Evolutionary conservation across 2,329 filamentous ascomycete genomes (phyloP).

Genomic region (Chaetomiaceae sp.): DNA sequence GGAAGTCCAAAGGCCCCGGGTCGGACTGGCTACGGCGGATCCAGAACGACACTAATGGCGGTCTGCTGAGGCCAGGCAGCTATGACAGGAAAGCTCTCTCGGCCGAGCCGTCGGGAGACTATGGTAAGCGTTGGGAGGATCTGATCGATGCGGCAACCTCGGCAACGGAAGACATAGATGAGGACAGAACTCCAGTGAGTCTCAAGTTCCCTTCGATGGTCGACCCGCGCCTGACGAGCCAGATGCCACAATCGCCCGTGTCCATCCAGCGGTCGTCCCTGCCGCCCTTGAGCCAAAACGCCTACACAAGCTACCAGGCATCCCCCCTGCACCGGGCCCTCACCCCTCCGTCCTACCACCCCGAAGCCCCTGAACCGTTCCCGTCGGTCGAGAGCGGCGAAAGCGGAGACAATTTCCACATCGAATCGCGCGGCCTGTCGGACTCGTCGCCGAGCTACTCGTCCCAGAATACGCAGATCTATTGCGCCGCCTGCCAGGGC

Average conservation of each 20-base stretch:
- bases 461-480: slow-evolving; percentile 77
- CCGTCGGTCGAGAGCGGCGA: slow-evolving; percentile 80
- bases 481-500: slow-evolving; percentile 81
- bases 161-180: slow-evolving; percentile 84
- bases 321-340: slow-evolving; percentile 87
- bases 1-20: slow-evolving; percentile 65
- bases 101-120: slow-evolving; percentile 74
- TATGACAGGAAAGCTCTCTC: slow-evolving; percentile 80
- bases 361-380: slow-evolving; percentile 70
- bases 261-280: slow-evolving; percentile 59
- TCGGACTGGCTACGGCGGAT: slow-evolving; percentile 59
- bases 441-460: slow-evolving; percentile 71
- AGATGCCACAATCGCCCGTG: slow-evolving; percentile 62
- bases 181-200: slow-evolving; percentile 83
- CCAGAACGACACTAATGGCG: slow-evolving; percentile 45
- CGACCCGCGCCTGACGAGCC: slow-evolving; percentile 40
- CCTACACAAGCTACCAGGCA: slow-evolving; percentile 67
- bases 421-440: slow-evolving; percentile 54
- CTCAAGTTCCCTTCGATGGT: slow-evolving; percentile 33
- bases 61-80: slow-evolving; percentile 60
- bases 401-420: slow-evolving; percentile 68
- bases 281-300: slow-evolving; percentile 55
- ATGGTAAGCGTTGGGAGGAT: slow-evolving; percentile 93
- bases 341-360: slow-evolving; percentile 71
- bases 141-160: slow-evolving; percentile 90